Evolutionary conservation across 352 stramenopile genomes (phyloP).

Genomic region (Globisporangium canariense): DNA sequence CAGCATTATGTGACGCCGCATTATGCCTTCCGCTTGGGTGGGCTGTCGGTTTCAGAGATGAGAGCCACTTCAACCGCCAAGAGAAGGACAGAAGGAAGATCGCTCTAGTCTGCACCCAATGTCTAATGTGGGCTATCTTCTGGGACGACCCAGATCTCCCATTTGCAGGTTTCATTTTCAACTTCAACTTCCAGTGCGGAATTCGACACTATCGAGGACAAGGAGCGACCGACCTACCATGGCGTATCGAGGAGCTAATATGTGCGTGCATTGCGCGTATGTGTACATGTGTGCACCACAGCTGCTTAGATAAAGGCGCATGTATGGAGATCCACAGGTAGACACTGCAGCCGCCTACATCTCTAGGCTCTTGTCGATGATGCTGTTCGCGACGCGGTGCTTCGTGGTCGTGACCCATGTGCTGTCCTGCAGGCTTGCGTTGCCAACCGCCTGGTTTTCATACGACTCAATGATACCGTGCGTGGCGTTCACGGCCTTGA

Average conservation of each 20-base stretch:
- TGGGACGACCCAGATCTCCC: background rate
- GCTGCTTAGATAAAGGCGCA: background rate
- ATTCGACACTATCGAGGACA: no score
- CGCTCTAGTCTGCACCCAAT: background rate
- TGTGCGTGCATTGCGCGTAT: background rate
- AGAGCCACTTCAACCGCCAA: constrained; percentile 3
- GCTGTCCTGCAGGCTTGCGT: constrained; percentile 42
- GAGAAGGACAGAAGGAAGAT: background rate
- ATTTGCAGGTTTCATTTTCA: background rate
- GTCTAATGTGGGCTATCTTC: background rate
- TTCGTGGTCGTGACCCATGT: constrained; percentile 45
- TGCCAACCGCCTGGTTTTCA: constrained; percentile 43
- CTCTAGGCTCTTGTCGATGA: constrained; percentile 1
- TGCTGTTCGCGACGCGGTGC: constrained; percentile 1
- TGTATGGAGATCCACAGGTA: background rate
- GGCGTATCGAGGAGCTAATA: background rate
- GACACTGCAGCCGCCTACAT: background rate
- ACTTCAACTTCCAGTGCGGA: no score
- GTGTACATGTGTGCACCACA: background rate
- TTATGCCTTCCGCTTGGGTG: background rate
- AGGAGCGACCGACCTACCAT: no score
- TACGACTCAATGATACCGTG: constrained; percentile 75
- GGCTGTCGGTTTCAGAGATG: constrained; percentile 2
- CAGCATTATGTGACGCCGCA: background rate
- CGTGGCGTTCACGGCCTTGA: constrained; percentile 60